Base-by-base conservation (phyloP, 768 basidiomycete genomes). In the Lentinula edodes region DNA sequence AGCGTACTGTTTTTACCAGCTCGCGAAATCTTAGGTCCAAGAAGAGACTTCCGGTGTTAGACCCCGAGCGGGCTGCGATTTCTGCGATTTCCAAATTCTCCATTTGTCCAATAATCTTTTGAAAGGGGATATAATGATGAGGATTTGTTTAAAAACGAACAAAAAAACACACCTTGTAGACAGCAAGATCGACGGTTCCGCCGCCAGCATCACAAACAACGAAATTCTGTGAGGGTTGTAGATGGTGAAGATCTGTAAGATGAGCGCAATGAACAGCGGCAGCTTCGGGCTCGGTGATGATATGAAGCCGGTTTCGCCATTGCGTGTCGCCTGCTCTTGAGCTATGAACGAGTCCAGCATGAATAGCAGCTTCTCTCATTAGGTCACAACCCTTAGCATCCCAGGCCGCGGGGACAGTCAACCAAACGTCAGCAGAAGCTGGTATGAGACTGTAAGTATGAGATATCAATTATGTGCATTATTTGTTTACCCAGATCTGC, bases 141-240 rank as follows among this genome's bases (percentile, higher is more conserved):
- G 2, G 6, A 23, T 52, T 35, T 35, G 38, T 48, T n/a, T 35
- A 55, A 2, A 28, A 6, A 23, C 12, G 41, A 52, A 16, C 5
- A 12, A 12, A 45, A 43, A 15, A 28, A 64, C 71, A 53, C 32
- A 78, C 80, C 72, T 88, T 87, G 74, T 88, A 88, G 20, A 85
- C 80, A 20, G 86, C 86, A 1, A 76, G 64, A 53, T 76, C 74
- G 52, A 90, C 87, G 10, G 88, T 91, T 69, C 90, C 91, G 69
- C 91, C 91, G 68, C 90, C 93, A 18, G 91, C 92, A 72, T 95
- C 93, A 68, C 90, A 92, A n/a, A 95, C 90, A 72, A 95, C 87
- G 70, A 95, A 95, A 64, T 86, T 91, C 68, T 95, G 91, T 20
- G 87, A 88, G 0, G 90, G 83, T 55, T 83, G 86, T 58, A 95